Conservation (phyloP, 2,329 filamentous ascomycete species). For the Neonectria hederae region DNA sequence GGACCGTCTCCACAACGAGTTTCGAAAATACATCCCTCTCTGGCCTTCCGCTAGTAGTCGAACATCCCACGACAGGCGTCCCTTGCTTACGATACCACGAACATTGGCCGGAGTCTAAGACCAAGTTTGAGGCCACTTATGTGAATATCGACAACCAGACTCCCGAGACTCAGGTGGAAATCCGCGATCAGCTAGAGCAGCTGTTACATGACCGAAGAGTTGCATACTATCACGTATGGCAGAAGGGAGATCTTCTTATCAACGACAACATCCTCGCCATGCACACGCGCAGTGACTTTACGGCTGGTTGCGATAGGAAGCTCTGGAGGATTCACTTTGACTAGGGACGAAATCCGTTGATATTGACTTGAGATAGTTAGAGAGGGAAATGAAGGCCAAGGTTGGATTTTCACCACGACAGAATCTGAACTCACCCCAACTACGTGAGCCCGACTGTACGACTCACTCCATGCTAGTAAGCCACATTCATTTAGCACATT, state of each 20-base stretch:
- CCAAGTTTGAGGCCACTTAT: conserved; percentile 58
- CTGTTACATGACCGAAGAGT: conserved; percentile 61
- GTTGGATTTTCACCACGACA: too few species aligned
- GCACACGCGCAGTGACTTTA: conserved; percentile 60
- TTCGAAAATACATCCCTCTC: conserved; percentile 57
- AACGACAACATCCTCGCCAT: conserved; percentile 61
- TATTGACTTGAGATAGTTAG: too few species aligned
- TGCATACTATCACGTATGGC: conserved; percentile 61
- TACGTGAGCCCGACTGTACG: too few species aligned
- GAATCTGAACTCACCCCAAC: too few species aligned
- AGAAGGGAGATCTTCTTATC: conserved; percentile 63
- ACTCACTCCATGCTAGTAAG: too few species aligned
- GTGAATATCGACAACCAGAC: conserved; percentile 52
- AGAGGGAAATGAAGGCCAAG: too few species aligned
- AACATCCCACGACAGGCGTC: conserved; percentile 55
- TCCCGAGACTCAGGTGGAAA: conserved; percentile 43
- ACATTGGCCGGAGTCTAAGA: conserved; percentile 61
- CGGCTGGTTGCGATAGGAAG: conserved; percentile 54
- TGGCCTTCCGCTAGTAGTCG: conserved; percentile 54
- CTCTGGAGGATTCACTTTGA: conserved; percentile 64
- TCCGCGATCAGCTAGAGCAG: conserved; percentile 52
- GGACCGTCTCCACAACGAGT: conserved; percentile 58
- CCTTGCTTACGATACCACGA: conserved; percentile 65
- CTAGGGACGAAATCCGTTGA: conserved; percentile 34
- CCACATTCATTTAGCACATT: too few species aligned